Evolutionary conservation across 202 grass and related monocot genomes (phyloP), one percentile per base, ranked within the genome.

Genomic region (Zizania palustris): DNA sequence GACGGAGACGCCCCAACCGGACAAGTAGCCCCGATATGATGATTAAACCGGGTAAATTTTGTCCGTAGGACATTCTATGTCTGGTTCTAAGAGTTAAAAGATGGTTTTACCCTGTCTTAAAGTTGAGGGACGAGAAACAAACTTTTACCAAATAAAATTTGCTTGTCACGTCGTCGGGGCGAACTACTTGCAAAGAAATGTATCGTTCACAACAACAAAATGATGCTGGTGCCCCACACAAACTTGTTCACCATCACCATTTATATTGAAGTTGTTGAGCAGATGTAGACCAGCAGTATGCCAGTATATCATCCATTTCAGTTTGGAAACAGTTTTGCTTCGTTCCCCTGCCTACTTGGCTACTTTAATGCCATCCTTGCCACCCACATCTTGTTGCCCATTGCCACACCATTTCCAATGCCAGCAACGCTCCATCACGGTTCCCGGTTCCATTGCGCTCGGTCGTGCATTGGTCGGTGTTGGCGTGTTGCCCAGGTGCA

Each of bases 261-360:
- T 84, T 80, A 83, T 71, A 37, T 71, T 48, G 1, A 60, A 74
- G 76, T 72, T 66, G 76, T 65, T 66, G 76, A 75, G 71, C 49
- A 76, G 76, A 42, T 71, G 65, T 80, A 71, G 71, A 76, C 64
- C 75, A 75, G 40, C 55, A n/a, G 7, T 55, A 2, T 74, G 21
- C 4, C 55, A n/a, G 7, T 55, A 2, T 74, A 35, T 5, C 60
- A 75, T 75, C 75, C 65, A 59, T 75, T 74, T 57, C 41, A 55
- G 37, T 20, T 55, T 55, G 16, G 51, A 3, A 55, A 55, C n/a
- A 55, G 51, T 70, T 42, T 65, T 75, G 35, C 66, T 63, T 60
- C 40, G 10, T 11, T 42, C 40, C 42, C 73, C 65, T 64, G 42
- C 71, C 42, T 36, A 41, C 43, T 66, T 64, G 42, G 65, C 42